Evolutionary conservation across 2,329 filamentous ascomycete genomes (phyloP).

Genomic region (Leptographium wingfieldii): DNA sequence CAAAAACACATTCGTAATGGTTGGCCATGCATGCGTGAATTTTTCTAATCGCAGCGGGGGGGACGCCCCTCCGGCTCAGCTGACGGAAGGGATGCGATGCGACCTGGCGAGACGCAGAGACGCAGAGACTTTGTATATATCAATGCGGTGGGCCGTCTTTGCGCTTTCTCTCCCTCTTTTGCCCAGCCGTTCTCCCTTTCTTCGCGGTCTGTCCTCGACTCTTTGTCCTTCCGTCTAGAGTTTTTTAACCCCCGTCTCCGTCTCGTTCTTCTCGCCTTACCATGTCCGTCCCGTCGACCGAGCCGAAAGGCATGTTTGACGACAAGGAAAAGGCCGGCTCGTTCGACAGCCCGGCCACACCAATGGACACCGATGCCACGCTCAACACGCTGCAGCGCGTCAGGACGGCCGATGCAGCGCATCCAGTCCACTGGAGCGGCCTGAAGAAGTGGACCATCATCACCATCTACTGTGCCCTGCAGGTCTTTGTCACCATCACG

Average conservation of each 20-base stretch:
- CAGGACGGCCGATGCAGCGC: background rate
- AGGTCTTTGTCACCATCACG: constrained; percentile 6
- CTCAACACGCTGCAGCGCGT: constrained; percentile 2
- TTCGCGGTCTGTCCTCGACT: no score
- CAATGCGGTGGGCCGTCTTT: background rate
- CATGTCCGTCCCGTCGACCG: background rate
- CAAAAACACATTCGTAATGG: background rate
- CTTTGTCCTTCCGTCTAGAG: no score
- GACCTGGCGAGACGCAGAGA: background rate
- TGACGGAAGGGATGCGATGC: background rate
- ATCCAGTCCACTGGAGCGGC: constrained; percentile 5
- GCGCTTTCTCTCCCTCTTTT: background rate
- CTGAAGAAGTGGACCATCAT: constrained; percentile 3
- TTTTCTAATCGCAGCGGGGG: background rate
- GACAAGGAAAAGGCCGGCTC: background rate
- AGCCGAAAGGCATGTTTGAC: background rate
- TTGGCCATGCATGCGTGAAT: background rate
- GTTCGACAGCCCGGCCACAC: background rate
- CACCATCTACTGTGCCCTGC: constrained; percentile 5
- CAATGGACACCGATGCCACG: background rate
- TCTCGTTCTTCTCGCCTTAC: background rate
- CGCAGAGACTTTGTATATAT: background rate
- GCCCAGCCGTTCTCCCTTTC: background rate
- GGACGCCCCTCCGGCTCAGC: background rate
- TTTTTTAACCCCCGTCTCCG: no score